Evolutionary conservation across 345 rosid species (phyloP).

Genomic region (Pugionium cornutum): DNA sequence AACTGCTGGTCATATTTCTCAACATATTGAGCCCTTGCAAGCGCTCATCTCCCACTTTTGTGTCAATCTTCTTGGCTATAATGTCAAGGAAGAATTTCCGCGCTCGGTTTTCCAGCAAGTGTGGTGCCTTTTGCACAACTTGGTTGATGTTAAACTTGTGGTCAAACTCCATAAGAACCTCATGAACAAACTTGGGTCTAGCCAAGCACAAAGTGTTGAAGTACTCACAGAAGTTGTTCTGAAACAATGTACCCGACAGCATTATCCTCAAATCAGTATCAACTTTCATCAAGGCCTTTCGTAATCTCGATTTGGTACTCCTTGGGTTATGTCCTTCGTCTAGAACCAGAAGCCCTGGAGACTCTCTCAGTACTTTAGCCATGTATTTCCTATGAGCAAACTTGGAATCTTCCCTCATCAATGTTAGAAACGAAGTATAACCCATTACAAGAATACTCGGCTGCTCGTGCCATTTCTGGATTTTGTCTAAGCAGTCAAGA

Average conservation of each 20-base stretch:
- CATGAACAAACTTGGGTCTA: constrained; percentile 81
- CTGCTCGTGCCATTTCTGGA: constrained; percentile 90
- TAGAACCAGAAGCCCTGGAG: constrained; percentile 81
- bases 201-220: constrained; percentile 92
- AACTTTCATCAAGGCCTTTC: constrained; percentile 92
- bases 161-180: constrained; percentile 68
- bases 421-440: constrained; percentile 82
- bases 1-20: constrained; percentile 67
- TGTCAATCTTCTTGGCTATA: constrained; percentile 79
- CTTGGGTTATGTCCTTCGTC: constrained; percentile 98
- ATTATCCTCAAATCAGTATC: constrained; percentile 70
- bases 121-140: constrained; percentile 53
- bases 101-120: constrained; percentile 78
- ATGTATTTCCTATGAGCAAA: constrained; percentile 76
- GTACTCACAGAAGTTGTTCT: constrained; percentile 93
- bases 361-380: constrained; percentile 88
- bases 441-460: constrained; percentile 98
- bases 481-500: constrained; percentile 88
- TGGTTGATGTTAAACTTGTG: constrained; percentile 57
- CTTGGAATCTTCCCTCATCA: constrained; percentile 88
- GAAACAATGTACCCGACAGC: constrained; percentile 93
- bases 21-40: constrained; percentile 76
- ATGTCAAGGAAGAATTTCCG: constrained; percentile 80
- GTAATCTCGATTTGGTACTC: constrained; percentile 89
- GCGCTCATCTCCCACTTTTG: constrained; percentile 64